These are phyloP conservation scores for Cyathus striatus DNA, from an alignment of 768 basidiomycete species.

Conservation along the genomic window DNA sequence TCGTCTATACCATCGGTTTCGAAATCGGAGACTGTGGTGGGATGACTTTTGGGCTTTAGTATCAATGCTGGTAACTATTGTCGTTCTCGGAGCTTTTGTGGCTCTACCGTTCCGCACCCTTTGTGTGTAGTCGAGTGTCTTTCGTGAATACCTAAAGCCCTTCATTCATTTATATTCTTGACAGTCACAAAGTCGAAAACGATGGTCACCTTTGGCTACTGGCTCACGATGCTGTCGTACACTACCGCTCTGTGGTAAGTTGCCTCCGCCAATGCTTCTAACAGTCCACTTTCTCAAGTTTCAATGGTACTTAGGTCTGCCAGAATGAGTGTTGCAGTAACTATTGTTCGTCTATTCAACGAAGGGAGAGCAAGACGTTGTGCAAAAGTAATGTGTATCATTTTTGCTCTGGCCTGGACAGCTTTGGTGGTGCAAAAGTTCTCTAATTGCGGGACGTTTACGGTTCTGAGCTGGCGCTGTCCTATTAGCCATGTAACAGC, in stretches of 20 bases:
- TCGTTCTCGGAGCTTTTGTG: neutral
- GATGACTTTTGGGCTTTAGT: conserved; percentile 21
- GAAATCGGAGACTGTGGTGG: conserved; percentile 20
- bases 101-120: neutral
- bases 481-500: neutral
- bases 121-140: neutral
- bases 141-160: no score
- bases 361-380: neutral
- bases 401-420: conserved; percentile 4
- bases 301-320: conserved; percentile 6
- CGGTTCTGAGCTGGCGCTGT: neutral
- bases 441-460: conserved; percentile 5
- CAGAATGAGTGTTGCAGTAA: conserved; percentile 11
- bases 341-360: conserved; percentile 8
- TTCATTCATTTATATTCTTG: no score
- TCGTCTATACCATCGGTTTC: conserved; percentile 16
- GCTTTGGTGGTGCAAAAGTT: conserved; percentile 8
- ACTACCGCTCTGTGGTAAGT: conserved; percentile 9
- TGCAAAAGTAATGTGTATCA: conserved; percentile 3
- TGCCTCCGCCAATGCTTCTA: neutral
- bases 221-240: conserved; percentile 5
- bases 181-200: no score
- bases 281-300: neutral
- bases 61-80: conserved; percentile 10
- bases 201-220: no score